Evolutionary conservation across 1,284 basidiomycete genomes (phyloP).

Genomic region (Ustilago crameri): DNA sequence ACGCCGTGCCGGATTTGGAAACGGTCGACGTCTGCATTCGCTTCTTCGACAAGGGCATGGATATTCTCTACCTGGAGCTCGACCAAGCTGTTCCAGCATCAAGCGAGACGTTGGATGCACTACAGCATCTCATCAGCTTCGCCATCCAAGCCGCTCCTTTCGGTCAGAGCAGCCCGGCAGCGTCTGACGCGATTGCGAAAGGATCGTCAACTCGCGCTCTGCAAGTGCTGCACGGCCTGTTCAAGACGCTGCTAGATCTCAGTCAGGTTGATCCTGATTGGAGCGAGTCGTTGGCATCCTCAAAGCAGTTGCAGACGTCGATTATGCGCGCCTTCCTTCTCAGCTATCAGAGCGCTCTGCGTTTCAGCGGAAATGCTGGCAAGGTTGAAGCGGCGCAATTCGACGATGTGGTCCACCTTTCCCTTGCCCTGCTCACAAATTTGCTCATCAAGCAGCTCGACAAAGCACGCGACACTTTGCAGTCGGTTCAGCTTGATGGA

Average conservation of each 20-base stretch:
- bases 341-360: conserved; percentile 19
- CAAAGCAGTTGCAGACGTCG: conserved; percentile 8
- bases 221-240: conserved; percentile 37
- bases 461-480: conserved; percentile 27
- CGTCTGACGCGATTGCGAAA: too few relatives aligned
- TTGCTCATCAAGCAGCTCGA: conserved; percentile 44
- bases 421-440: conserved; percentile 44
- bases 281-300: conserved; percentile 36
- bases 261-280: conserved; percentile 49
- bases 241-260: conserved; percentile 42
- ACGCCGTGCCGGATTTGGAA: conserved; percentile 36
- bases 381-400: conserved; percentile 13
- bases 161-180: not conserved
- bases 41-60: conserved; percentile 45
- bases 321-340: conserved; percentile 33
- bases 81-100: conserved; percentile 27
- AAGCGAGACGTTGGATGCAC: conserved; percentile 13
- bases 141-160: conserved; percentile 31
- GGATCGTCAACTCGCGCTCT: conserved; percentile 12
- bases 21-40: conserved; percentile 41
- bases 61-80: conserved; percentile 37
- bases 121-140: conserved; percentile 27
- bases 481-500: conserved; percentile 10
- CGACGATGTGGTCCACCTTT: conserved; percentile 45
- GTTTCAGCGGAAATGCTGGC: conserved; percentile 1